Conservation (phyloP, 768 basidiomycete species). For the Pisolithus sp. region DNA sequence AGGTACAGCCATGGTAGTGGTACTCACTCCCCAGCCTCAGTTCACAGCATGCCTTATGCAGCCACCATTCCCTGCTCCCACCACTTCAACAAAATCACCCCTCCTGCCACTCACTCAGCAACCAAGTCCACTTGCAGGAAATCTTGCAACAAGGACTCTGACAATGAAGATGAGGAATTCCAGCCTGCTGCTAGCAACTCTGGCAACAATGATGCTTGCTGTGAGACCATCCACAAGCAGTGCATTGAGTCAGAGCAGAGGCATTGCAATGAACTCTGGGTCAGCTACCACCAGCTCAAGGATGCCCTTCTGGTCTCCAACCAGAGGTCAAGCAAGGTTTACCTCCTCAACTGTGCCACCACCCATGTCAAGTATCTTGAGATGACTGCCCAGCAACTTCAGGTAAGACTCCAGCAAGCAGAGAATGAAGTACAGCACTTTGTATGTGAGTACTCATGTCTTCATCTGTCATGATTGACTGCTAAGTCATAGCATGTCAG, state of each 20-base stretch:
- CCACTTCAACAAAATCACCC: slow-evolving; percentile 68
- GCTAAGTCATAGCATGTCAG: no score
- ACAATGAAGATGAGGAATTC: slow-evolving; percentile 69
- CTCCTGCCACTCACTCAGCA: slow-evolving; percentile 46
- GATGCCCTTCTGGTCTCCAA: slow-evolving; percentile 83
- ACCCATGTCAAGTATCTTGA: slow-evolving; percentile 85
- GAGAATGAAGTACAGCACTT: slow-evolving; percentile 78
- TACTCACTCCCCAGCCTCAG: slow-evolving; percentile 45
- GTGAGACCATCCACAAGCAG: slow-evolving; percentile 86
- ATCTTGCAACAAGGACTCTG: slow-evolving; percentile 60
- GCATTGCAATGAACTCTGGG: slow-evolving; percentile 83
- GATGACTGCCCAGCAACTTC: slow-evolving; percentile 67
- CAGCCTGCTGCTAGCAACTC: slow-evolving; percentile 42
- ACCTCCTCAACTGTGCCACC: slow-evolving; percentile 81
- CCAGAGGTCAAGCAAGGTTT: slow-evolving; percentile 92
- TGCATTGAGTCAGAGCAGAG: slow-evolving; percentile 93
- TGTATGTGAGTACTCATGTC: no score
- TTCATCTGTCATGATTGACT: no score
- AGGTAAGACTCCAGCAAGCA: slow-evolving; percentile 69
- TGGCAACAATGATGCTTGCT: slow-evolving; percentile 59
- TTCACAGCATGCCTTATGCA: slow-evolving; percentile 46
- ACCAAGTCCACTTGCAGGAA: slow-evolving; percentile 44
- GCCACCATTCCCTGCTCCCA: slow-evolving; percentile 61
- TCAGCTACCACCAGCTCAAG: slow-evolving; percentile 87
- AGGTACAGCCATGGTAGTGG: slow-evolving; percentile 67